Percentiles rank a stretch among this genome's conserved stretches.
Evolutionary conservation across 2,329 filamentous ascomycete species (phyloP).

Genomic region (Elsinoe perseae): DNA sequence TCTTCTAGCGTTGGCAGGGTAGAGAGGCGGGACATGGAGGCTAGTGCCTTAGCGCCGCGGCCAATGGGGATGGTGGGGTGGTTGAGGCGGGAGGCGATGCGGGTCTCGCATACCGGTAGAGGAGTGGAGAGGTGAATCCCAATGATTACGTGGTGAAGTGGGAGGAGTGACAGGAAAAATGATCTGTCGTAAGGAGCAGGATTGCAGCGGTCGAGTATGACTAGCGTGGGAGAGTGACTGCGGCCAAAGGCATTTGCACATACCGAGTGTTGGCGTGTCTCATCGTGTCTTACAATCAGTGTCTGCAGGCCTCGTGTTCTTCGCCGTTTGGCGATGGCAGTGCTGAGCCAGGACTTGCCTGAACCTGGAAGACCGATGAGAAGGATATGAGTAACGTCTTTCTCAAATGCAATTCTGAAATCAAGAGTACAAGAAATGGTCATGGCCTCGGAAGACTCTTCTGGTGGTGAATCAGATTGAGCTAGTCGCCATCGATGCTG

Average conservation of each 20-base stretch:
- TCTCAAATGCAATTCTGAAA: neutral
- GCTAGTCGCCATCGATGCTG: neutral
- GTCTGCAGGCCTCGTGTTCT: neutral
- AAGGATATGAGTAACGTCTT: constrained; percentile 9
- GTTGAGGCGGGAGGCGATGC: constrained; percentile 14
- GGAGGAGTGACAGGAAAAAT: constrained; percentile 15
- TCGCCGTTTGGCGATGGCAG: constrained; percentile 6
- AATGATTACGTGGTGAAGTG: neutral
- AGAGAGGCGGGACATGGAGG: constrained; percentile 13
- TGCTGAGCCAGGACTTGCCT: constrained; percentile 16
- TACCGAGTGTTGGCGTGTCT: constrained; percentile 9
- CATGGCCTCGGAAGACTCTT: neutral
- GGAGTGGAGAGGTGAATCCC: constrained; percentile 14
- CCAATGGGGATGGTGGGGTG: constrained; percentile 17
- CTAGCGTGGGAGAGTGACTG: neutral
- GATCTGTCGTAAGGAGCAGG: constrained; percentile 7
- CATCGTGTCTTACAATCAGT: constrained; percentile 16
- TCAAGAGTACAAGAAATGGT: neutral
- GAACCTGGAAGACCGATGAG: constrained; percentile 18
- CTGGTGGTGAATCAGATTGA: neutral
- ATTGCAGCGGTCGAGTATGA: constrained; percentile 17
- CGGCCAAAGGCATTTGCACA: constrained; percentile 16
- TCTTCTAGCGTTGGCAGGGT: constrained; percentile 5
- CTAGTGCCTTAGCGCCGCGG: constrained; percentile 11
- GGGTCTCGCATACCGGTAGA: constrained; percentile 5